Conservation (phyloP, 140 eudicot species). For the Oenanthe javanica region DNA sequence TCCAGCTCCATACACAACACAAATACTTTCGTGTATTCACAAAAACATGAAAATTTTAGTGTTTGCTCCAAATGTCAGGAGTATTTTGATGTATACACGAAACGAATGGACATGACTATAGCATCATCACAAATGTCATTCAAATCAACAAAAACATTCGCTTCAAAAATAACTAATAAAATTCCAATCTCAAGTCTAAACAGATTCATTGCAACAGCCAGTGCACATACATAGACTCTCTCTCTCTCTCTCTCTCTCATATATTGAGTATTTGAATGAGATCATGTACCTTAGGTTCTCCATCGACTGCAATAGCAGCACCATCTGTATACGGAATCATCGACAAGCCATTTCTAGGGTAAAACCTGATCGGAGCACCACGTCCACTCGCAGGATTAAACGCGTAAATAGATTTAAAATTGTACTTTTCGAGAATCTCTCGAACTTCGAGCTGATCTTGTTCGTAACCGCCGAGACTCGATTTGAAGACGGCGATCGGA, state of each 20-base stretch:
- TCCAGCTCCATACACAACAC: neutral
- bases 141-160: neutral
- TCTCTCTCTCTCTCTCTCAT: neutral
- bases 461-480: conserved; percentile 66
- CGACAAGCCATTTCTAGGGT: conserved; percentile 61
- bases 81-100: neutral
- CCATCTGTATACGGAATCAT: conserved; percentile 61
- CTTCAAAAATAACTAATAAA: neutral
- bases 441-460: conserved; percentile 78
- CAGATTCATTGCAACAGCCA: neutral
- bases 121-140: neutral
- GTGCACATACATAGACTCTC: neutral
- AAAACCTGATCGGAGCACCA: conserved; percentile 65
- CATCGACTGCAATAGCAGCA: conserved; percentile 48
- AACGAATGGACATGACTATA: neutral
- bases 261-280: neutral
- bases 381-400: conserved; percentile 51
- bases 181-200: neutral
- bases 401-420: conserved; percentile 56
- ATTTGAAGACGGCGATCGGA: conserved; percentile 54
- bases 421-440: conserved; percentile 54
- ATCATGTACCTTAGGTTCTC: conserved; percentile 65
- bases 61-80: neutral
- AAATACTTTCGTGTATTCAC: neutral
- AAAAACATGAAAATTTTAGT: neutral